These are phyloP conservation scores for Lachnellula hyalina DNA, from an alignment of 2,329 filamentous ascomycete species.

Conservation along the genomic window DNA sequence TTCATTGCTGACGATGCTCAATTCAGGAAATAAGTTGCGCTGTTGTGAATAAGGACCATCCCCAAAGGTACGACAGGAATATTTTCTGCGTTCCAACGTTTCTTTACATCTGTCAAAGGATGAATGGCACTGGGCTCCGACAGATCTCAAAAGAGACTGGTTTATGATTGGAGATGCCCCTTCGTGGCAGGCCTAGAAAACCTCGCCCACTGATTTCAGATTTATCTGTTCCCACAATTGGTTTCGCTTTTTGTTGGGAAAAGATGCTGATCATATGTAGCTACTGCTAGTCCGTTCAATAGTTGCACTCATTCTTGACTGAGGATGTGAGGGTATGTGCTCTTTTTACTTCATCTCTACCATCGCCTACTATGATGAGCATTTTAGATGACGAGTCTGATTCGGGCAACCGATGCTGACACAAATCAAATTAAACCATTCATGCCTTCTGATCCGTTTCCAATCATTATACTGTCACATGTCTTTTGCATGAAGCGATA, in stretches of 20 bases:
- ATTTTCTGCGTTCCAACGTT: not conserved
- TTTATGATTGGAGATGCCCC: constrained; percentile 79
- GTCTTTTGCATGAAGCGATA: constrained; percentile 3
- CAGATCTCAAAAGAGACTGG: constrained; percentile 35
- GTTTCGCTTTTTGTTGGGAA: not conserved
- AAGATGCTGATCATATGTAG: constrained; percentile 1
- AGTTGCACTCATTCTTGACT: too few relatives aligned
- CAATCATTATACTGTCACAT: not conserved
- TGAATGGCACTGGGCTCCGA: constrained; percentile 99
- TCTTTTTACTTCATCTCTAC: constrained; percentile 7
- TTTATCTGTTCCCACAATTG: not conserved
- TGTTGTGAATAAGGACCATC: not conserved
- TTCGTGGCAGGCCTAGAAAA: constrained; percentile 99
- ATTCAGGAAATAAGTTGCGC: too few relatives aligned
- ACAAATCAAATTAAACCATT: constrained; percentile 64
- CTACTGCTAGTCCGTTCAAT: not conserved
- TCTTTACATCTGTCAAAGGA: constrained; percentile 45
- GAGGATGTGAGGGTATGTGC: constrained; percentile 10
- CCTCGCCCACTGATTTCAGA: constrained; percentile 85
- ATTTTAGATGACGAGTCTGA: constrained; percentile 75
- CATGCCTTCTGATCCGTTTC: constrained; percentile 54
- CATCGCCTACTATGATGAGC: constrained; percentile 40
- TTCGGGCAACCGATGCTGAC: constrained; percentile 68
- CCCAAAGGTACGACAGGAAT: constrained; percentile 13
- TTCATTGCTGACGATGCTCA: constrained; percentile 13